These are phyloP conservation scores for Wilhelminamyces savonicus DNA, from an alignment of 805 yeast genomes.

Conservation along the genomic window DNA sequence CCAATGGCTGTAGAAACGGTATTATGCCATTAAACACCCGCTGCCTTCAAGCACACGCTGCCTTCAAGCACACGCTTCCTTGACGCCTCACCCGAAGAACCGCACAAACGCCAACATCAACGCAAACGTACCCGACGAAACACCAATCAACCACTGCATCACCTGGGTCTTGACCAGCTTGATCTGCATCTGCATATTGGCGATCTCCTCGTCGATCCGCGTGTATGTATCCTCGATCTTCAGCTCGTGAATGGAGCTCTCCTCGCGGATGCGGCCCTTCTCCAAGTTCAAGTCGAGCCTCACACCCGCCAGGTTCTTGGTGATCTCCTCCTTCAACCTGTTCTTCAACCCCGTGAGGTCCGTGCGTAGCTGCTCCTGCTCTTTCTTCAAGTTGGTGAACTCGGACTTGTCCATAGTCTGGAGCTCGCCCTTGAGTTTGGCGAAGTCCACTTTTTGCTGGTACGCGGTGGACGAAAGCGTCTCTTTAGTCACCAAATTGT, in stretches of 20 bases:
- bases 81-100: constrained; percentile 54
- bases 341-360: constrained; percentile 85
- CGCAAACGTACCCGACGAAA: constrained; percentile 96
- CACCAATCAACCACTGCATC: constrained; percentile 98
- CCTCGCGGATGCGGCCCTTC: constrained; percentile 93
- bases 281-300: constrained; percentile 86
- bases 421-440: constrained; percentile 86
- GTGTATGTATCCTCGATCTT: constrained; percentile 94
- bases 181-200: constrained; percentile 91
- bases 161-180: constrained; percentile 95
- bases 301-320: constrained; percentile 84
- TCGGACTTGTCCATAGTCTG: constrained; percentile 85
- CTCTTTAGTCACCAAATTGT: constrained; percentile 80
- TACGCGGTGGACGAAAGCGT: constrained; percentile 78
- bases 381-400: constrained; percentile 72
- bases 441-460: constrained; percentile 95
- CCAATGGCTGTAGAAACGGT: too few relatives aligned
- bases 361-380: constrained; percentile 76
- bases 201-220: constrained; percentile 89
- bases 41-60: too few relatives aligned
- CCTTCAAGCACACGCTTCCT: too few relatives aligned
- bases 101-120: constrained; percentile 87
- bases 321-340: constrained; percentile 82
- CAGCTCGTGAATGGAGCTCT: constrained; percentile 84
- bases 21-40: too few relatives aligned